phyloP scores from a whole-genome alignment of 805 yeast genomes.

The Hanseniaspora singularis region DNA sequence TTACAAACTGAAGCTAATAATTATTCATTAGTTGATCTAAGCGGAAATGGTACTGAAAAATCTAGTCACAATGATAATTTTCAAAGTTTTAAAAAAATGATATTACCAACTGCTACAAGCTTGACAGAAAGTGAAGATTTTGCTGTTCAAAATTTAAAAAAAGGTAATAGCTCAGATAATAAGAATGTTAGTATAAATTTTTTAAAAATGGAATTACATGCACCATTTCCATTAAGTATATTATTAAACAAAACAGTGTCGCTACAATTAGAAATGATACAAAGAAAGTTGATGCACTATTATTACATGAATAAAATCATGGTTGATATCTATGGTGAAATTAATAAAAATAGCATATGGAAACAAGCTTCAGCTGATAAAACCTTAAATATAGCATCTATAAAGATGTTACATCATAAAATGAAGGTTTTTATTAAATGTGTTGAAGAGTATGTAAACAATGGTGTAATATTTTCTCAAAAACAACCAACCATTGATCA shows the following conservation, averaged over 20 bases:
- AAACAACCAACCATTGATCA: conserved; percentile 5
- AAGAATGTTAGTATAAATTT: conserved; percentile 37
- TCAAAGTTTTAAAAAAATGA: conserved; percentile 16
- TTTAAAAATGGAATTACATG: conserved; percentile 42
- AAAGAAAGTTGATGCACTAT: conserved; percentile 56
- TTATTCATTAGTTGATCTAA: conserved; percentile 29
- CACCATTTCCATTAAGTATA: conserved; percentile 82
- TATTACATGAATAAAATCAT: conserved; percentile 49
- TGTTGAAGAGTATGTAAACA: conserved; percentile 8
- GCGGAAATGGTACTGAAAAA: conserved; percentile 18
- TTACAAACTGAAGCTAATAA: conserved; percentile 2
- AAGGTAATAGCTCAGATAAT: conserved; percentile 20
- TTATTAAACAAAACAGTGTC: conserved; percentile 58
- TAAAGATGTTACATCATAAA: conserved; percentile 42
- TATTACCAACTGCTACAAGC: conserved; percentile 14
- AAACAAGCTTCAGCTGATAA: conserved; percentile 22
- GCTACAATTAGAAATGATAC: conserved; percentile 67
- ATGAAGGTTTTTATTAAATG: conserved; percentile 24
- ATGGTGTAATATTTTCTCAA: neutral
- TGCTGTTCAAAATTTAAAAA: conserved; percentile 9
- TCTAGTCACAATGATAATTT: conserved; percentile 16
- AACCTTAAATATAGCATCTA: conserved; percentile 35
- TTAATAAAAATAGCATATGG: conserved; percentile 59
- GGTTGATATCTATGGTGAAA: conserved; percentile 61
- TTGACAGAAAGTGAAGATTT: neutral